Percentiles rank a stretch among this genome's conserved stretches.
Evolutionary conservation across 768 basidiomycete species (phyloP).

Genomic region (Lactifluus volemus): DNA sequence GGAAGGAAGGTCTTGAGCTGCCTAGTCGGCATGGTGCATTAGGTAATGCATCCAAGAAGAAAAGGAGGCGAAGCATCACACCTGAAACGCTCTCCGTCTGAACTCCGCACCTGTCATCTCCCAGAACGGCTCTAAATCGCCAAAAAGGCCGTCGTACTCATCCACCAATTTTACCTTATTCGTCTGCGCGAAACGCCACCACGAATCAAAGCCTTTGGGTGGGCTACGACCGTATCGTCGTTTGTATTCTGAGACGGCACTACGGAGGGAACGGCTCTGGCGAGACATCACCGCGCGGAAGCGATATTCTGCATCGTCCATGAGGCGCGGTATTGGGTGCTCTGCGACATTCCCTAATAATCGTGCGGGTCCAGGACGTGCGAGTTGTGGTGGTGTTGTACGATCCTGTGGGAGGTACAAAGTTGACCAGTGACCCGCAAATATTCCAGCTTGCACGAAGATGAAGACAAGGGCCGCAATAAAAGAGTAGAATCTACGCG

Average conservation of each 20-base stretch:
- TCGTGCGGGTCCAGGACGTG: slow-evolving; percentile 19
- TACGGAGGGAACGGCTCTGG: slow-evolving; percentile 73
- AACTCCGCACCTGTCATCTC: slow-evolving; percentile 62
- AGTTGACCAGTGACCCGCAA: slow-evolving; percentile 23
- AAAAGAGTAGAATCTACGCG: slow-evolving; percentile 20
- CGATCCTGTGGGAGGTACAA: slow-evolving; percentile 24
- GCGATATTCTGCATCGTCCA: slow-evolving; percentile 72
- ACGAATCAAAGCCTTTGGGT: slow-evolving; percentile 84
- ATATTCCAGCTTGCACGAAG: slow-evolving; percentile 30
- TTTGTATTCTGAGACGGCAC: slow-evolving; percentile 78
- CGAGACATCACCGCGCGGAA: slow-evolving; percentile 56
- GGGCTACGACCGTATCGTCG: slow-evolving; percentile 70
- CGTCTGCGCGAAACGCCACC: slow-evolving; percentile 75
- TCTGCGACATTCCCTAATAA: slow-evolving; percentile 23
- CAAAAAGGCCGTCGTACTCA: slow-evolving; percentile 76
- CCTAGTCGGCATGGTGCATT: background rate
- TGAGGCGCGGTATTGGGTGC: slow-evolving; percentile 81
- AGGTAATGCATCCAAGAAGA: slow-evolving; percentile 1
- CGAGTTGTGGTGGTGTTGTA: slow-evolving; percentile 20
- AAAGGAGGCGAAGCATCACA: slow-evolving; percentile 24
- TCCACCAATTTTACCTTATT: slow-evolving; percentile 75
- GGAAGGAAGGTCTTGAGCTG: slow-evolving; percentile 74
- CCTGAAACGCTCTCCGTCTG: slow-evolving; percentile 51
- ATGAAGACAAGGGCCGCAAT: slow-evolving; percentile 22
- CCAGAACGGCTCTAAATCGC: slow-evolving; percentile 85